Conservation (phyloP, 2,329 filamentous ascomycete genomes). For the Fusarium algeriense region DNA sequence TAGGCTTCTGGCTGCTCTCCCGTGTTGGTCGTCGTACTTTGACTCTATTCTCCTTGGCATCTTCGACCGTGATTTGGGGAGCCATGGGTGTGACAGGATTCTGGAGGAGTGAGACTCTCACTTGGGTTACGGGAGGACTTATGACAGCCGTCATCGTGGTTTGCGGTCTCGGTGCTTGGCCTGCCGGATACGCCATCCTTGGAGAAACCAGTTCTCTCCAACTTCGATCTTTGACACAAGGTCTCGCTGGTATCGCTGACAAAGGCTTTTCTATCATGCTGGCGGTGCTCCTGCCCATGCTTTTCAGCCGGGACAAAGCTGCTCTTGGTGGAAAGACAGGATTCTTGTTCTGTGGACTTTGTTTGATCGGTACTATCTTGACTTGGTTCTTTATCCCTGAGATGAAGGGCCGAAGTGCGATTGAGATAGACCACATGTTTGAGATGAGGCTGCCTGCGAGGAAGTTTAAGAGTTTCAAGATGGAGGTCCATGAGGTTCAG, state of each 20-base stretch:
- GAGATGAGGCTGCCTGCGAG: slow-evolving; percentile 25
- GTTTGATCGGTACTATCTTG: slow-evolving; percentile 26
- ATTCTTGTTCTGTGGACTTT: slow-evolving; percentile 55
- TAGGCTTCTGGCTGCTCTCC: slow-evolving; percentile 59
- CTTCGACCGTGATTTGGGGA: slow-evolving; percentile 56
- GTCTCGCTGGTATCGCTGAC: slow-evolving; percentile 56
- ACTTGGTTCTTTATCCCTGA: slow-evolving; percentile 45
- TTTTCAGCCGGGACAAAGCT: slow-evolving; percentile 49
- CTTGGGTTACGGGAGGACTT: slow-evolving; percentile 39
- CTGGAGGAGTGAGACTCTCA: slow-evolving; percentile 1
- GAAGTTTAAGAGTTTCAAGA: slow-evolving; percentile 27
- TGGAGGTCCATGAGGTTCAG: slow-evolving; percentile 13
- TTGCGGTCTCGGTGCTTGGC: slow-evolving; percentile 57
- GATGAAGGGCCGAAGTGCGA: slow-evolving; percentile 41
- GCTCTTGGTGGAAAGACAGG: slow-evolving; percentile 56
- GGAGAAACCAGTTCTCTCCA: slow-evolving; percentile 47
- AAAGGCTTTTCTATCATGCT: slow-evolving; percentile 52
- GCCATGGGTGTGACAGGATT: slow-evolving; percentile 52
- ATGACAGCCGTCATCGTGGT: slow-evolving; percentile 57
- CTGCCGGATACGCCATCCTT: slow-evolving; percentile 55
- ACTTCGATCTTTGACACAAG: slow-evolving; percentile 49
- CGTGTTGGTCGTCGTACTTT: slow-evolving; percentile 56
- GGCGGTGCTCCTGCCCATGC: slow-evolving; percentile 44
- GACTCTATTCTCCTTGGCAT: slow-evolving; percentile 51
- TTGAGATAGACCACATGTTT: slow-evolving; percentile 45